phyloP scores from a whole-genome alignment of 345 rosid species.

The Aurinia saxatilis region DNA sequence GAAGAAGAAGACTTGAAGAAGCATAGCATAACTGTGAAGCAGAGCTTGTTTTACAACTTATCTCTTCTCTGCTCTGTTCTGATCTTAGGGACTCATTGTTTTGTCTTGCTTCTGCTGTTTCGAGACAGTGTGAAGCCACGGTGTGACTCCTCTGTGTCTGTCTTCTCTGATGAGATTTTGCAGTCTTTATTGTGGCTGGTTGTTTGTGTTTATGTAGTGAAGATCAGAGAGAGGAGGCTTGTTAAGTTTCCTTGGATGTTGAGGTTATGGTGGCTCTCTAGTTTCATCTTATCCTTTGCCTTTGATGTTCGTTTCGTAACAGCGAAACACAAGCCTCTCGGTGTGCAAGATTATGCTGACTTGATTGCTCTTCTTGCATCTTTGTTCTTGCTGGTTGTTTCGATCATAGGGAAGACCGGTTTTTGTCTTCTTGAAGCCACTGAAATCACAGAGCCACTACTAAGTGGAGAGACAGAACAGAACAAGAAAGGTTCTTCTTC shows the following conservation, averaged over 20 bases:
- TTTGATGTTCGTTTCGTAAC: slow-evolving; percentile 28
- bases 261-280: slow-evolving; percentile 82
- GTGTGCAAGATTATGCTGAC: slow-evolving; percentile 40
- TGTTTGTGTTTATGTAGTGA: slow-evolving; percentile 32
- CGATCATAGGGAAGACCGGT: slow-evolving; percentile 69
- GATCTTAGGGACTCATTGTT: slow-evolving; percentile 40
- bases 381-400: slow-evolving; percentile 38
- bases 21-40: slow-evolving; percentile 21
- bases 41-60: slow-evolving; percentile 40
- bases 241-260: slow-evolving; percentile 57
- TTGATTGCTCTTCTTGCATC: slow-evolving; percentile 48
- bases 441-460: slow-evolving; percentile 48
- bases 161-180: slow-evolving; percentile 44
- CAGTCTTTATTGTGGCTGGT: slow-evolving; percentile 43
- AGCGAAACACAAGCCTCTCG: slow-evolving; percentile 23
- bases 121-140: slow-evolving; percentile 15
- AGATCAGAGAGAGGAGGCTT: slow-evolving; percentile 25
- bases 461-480: slow-evolving; percentile 39
- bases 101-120: slow-evolving; percentile 35
- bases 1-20: slow-evolving; percentile 28
- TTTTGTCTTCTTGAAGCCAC: slow-evolving; percentile 17
- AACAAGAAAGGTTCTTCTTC: slow-evolving; percentile 23
- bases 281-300: slow-evolving; percentile 46
- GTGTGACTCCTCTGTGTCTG: slow-evolving; percentile 37
- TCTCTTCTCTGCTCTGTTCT: slow-evolving; percentile 37